phyloP scores from a whole-genome alignment of 1,284 basidiomycete species.

The Mycena citricolor region DNA sequence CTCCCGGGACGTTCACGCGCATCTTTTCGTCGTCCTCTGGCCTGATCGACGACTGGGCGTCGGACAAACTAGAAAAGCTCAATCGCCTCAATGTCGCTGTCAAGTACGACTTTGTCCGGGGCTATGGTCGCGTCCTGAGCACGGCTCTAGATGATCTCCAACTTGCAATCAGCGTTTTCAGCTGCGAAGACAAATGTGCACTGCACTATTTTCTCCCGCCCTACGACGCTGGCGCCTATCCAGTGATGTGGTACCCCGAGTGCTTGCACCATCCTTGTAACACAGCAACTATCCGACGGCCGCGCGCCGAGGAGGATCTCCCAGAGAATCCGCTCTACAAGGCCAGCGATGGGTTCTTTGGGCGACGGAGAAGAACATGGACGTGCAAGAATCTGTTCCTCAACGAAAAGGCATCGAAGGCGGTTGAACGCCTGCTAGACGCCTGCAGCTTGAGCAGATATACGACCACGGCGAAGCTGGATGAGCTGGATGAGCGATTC shows the following conservation, averaged over 20 bases:
- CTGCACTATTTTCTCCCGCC: constrained; percentile 5
- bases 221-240: constrained; percentile 9
- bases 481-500: constrained; percentile 33
- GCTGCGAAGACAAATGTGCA: constrained; percentile 16
- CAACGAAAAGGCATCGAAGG: constrained; percentile 31
- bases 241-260: constrained; percentile 29
- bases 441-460: constrained; percentile 29
- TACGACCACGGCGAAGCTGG: constrained; percentile 29
- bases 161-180: constrained; percentile 25
- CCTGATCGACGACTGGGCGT: constrained; percentile 17
- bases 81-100: not conserved
- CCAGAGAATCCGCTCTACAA: constrained; percentile 6
- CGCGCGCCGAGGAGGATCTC: constrained; percentile 1
- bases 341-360: constrained; percentile 5
- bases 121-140: not conserved
- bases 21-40: constrained; percentile 8
- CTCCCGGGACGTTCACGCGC: constrained; percentile 11
- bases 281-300: constrained; percentile 14
- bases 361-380: constrained; percentile 26
- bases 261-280: constrained; percentile 35
- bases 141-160: constrained; percentile 7
- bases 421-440: constrained; percentile 30
- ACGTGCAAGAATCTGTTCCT: constrained; percentile 26
- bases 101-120: not conserved
- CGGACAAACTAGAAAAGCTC: constrained; percentile 8